A percentile compares a stretch with the other conserved stretches of the same genome.
Conservation (phyloP, 192 early-diverging fungal genomes). For the Podochytrium sp. region DNA sequence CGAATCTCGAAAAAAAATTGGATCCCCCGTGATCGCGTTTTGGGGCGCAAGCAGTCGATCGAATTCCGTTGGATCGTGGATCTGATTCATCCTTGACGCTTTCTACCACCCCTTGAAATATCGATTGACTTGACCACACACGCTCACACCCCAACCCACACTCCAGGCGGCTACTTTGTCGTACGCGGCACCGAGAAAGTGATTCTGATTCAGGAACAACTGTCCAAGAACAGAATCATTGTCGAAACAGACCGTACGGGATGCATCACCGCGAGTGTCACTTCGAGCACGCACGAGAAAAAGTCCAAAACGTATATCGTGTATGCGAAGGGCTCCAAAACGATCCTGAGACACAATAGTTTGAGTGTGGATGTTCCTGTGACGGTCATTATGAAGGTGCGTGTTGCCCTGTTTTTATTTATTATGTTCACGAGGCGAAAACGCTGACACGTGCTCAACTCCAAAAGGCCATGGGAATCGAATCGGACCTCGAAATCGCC, state of each 20-base stretch:
- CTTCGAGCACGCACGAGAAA: conserved; percentile 88
- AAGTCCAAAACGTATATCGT: conserved; percentile 91
- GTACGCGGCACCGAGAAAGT: conserved; percentile 96
- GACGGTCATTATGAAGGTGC: conserved; percentile 80
- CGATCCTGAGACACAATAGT: conserved; percentile 84
- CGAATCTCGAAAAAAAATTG: too few relatives aligned
- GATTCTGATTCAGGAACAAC: conserved; percentile 96
- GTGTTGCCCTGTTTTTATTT: not conserved
- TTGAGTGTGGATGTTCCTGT: conserved; percentile 87
- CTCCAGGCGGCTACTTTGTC: conserved; percentile 95
- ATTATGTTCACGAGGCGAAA: not conserved
- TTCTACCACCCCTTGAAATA: too few relatives aligned
- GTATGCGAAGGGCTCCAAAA: conserved; percentile 59
- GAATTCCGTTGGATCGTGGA: too few relatives aligned
- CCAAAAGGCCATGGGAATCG: conserved; percentile 84
- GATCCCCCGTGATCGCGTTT: too few relatives aligned
- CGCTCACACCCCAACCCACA: too few relatives aligned
- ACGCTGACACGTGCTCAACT: conserved; percentile 15
- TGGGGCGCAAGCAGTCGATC: too few relatives aligned
- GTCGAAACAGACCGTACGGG: conserved; percentile 86
- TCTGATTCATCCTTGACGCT: too few relatives aligned
- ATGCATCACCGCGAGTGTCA: conserved; percentile 81
- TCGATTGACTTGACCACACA: too few relatives aligned
- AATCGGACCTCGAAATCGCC: conserved; percentile 92
- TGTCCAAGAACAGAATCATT: conserved; percentile 98